These are phyloP conservation scores for Leishmania tropica DNA, from an alignment of 208 protist genomes.

Conservation along the genomic window DNA sequence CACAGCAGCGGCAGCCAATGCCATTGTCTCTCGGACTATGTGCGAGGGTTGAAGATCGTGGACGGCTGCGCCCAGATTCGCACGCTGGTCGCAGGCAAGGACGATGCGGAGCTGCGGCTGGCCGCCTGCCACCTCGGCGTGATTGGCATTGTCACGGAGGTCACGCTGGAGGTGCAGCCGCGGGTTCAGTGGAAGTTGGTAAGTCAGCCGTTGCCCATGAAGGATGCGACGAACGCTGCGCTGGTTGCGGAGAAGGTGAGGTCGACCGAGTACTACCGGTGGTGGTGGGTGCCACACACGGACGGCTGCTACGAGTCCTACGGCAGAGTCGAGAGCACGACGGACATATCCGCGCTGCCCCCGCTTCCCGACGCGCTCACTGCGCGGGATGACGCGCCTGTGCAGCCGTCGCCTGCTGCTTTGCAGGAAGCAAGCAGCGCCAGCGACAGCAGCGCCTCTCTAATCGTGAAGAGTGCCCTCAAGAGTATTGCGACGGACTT, in stretches of 20 bases:
- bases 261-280: constrained; percentile 64
- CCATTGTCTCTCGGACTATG: constrained; percentile 54
- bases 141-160: constrained; percentile 65
- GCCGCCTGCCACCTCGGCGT: constrained; percentile 69
- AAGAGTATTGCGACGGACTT: constrained; percentile 39
- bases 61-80: constrained; percentile 47
- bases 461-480: constrained; percentile 6
- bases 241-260: constrained; percentile 37
- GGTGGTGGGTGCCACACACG: constrained; percentile 86
- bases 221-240: constrained; percentile 32
- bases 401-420: not conserved
- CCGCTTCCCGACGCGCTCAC: too few species aligned
- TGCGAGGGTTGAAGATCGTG: constrained; percentile 46
- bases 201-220: constrained; percentile 50
- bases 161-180: constrained; percentile 59
- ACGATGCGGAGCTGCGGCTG: constrained; percentile 39
- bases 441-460: not conserved
- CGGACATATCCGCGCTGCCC: not conserved
- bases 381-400: not conserved
- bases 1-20: constrained; percentile 66
- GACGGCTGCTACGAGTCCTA: constrained; percentile 74
- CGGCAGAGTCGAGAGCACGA: constrained; percentile 29
- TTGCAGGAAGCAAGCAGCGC: not conserved
- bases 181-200: constrained; percentile 47
- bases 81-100: constrained; percentile 15